Evolutionary conservation across 1,284 basidiomycete genomes (phyloP).

Genomic region (Cryptococcus maquisensis): DNA sequence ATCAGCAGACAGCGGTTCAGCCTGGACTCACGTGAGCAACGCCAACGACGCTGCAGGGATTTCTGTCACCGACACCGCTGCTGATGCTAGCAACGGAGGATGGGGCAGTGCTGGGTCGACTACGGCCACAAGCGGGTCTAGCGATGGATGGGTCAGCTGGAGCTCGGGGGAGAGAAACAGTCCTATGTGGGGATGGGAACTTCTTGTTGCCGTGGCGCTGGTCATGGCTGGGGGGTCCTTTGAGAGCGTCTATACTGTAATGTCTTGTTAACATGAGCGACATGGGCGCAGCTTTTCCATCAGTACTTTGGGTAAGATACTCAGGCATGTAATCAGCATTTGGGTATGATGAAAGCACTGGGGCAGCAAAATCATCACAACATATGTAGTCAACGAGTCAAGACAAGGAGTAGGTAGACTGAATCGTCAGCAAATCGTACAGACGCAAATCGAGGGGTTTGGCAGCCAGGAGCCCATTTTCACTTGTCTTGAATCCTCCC

Average conservation of each 20-base stretch:
- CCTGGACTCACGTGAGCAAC: constrained; percentile 22
- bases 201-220: not conserved
- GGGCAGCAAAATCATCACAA: too few species aligned
- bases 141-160: constrained; percentile 6
- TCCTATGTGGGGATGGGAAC: not conserved
- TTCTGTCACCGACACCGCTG: not conserved
- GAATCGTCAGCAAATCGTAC: too few species aligned
- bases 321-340: too few species aligned
- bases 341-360: too few species aligned
- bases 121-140: not conserved
- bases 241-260: not conserved
- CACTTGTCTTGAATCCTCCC: too few species aligned
- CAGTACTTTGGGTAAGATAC: too few species aligned
- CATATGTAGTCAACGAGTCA: too few species aligned
- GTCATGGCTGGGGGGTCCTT: not conserved
- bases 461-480: too few species aligned
- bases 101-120: not conserved
- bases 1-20: constrained; percentile 2
- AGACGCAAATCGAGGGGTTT: too few species aligned
- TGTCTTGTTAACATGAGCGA: too few species aligned
- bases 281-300: too few species aligned
- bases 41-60: constrained; percentile 1
- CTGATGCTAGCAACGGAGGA: not conserved
- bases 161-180: constrained; percentile 1
- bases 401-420: too few species aligned